These are phyloP conservation scores for Monosporascus sp. DNA, from an alignment of 2,329 filamentous ascomycete species.

Conservation along the genomic window DNA sequence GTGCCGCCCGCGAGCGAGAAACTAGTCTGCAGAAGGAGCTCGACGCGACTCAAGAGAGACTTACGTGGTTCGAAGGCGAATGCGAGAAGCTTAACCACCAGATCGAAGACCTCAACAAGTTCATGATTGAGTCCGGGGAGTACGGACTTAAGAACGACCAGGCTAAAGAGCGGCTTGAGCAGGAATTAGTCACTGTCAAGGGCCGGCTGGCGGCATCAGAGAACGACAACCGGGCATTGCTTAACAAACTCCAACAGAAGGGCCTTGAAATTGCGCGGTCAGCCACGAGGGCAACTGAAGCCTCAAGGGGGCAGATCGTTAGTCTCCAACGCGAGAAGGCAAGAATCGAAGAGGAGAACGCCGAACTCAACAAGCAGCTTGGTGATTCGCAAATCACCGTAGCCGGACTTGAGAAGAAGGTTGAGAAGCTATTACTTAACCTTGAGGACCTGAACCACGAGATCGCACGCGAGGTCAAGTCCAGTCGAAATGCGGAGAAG, in stretches of 20 bases:
- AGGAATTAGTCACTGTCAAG: conserved; percentile 86
- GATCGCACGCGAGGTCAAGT: conserved; percentile 82
- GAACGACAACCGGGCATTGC: conserved; percentile 89
- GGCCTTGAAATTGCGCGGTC: conserved; percentile 92
- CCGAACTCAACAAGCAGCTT: conserved; percentile 74
- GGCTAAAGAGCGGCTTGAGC: conserved; percentile 86
- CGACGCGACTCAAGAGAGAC: conserved; percentile 68
- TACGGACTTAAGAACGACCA: conserved; percentile 89
- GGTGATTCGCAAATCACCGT: conserved; percentile 80
- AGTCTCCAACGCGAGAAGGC: conserved; percentile 78
- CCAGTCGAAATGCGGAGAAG: conserved; percentile 85
- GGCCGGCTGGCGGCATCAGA: conserved; percentile 86
- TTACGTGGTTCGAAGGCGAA: conserved; percentile 76
- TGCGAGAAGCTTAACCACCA: conserved; percentile 70
- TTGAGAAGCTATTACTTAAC: conserved; percentile 83
- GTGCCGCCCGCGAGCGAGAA: conserved; percentile 74
- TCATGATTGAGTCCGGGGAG: conserved; percentile 82
- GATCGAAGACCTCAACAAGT: conserved; percentile 78
- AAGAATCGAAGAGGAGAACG: conserved; percentile 76
- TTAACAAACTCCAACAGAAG: conserved; percentile 97
- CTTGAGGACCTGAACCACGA: conserved; percentile 93
- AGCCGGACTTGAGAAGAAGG: conserved; percentile 83
- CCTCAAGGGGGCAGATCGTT: conserved; percentile 68
- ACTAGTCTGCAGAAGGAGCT: conserved; percentile 72
- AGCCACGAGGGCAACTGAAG: conserved; percentile 78